Evolutionary conservation across 1,284 basidiomycete genomes (phyloP).

Genomic region (Ustilago tritici): DNA sequence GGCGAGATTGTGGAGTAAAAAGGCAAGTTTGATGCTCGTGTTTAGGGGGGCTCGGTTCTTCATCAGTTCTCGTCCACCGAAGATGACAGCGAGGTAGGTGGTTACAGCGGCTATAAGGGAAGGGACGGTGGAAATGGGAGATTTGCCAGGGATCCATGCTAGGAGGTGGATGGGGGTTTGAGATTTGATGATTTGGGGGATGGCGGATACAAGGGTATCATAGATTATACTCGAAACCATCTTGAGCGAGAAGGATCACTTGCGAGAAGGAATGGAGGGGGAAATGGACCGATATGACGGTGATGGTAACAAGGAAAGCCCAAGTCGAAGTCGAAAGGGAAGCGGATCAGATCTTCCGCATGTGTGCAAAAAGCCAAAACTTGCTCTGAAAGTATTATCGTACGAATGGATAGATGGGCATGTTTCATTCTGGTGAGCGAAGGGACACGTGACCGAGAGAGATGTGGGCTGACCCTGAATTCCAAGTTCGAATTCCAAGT

Average conservation of each 20-base stretch:
- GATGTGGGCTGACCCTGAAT: neutral
- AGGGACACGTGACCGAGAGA: too few species aligned
- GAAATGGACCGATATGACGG: conserved; percentile 8
- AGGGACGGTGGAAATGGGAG: conserved; percentile 63
- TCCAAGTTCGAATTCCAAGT: neutral
- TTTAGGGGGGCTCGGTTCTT: conserved; percentile 75
- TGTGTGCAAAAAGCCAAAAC: neutral
- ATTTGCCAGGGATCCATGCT: conserved; percentile 58
- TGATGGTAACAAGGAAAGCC: conserved; percentile 21
- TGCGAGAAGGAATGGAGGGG: neutral
- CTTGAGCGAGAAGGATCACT: conserved; percentile 6
- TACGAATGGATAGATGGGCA: too few species aligned
- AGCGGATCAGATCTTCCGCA: conserved; percentile 2
- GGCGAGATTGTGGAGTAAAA: conserved; percentile 91
- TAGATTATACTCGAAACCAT: conserved; percentile 54
- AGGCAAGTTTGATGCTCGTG: conserved; percentile 77
- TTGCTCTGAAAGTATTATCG: neutral
- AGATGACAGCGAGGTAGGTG: conserved; percentile 88
- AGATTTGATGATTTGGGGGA: conserved; percentile 37
- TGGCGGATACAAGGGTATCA: conserved; percentile 45
- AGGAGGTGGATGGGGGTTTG: conserved; percentile 43
- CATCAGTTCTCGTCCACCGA: conserved; percentile 87
- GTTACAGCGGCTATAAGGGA: conserved; percentile 73
- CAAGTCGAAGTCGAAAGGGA: neutral
- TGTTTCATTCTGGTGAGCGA: too few species aligned